A percentile compares a stretch with the other conserved stretches of the same genome.
Conservation (phyloP, 139 green algal species). For the Coelastrella sp. region DNA sequence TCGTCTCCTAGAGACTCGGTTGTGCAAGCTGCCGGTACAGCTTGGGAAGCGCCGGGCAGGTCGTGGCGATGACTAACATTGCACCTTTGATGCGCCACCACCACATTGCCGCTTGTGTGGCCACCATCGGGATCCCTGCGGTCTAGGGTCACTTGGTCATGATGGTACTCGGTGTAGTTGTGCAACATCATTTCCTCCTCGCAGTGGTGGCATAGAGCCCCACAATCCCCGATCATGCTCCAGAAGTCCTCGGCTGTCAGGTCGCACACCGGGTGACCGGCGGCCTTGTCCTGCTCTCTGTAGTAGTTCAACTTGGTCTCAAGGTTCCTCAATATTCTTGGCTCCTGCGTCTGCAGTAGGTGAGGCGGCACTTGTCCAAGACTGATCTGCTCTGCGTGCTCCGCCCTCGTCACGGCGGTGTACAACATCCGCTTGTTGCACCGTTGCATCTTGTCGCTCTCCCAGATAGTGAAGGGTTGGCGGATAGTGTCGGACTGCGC, state of each 20-base stretch:
- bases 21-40: too few relatives aligned
- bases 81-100: background rate
- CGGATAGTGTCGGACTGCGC: background rate
- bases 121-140: background rate
- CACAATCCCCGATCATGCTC: background rate
- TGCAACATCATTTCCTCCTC: background rate
- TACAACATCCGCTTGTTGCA: background rate
- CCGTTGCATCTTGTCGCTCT: background rate
- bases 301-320: background rate
- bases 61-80: background rate
- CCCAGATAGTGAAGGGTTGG: background rate
- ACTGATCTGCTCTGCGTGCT: background rate
- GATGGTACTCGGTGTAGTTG: background rate
- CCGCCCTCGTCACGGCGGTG: background rate
- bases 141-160: background rate
- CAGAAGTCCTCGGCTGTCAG: background rate
- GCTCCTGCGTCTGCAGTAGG: background rate
- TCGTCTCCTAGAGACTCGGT: too few relatives aligned
- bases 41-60: too few relatives aligned
- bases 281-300: background rate
- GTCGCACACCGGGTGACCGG: background rate
- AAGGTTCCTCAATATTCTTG: background rate
- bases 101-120: background rate
- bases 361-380: background rate
- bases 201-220: background rate